Conservation (phyloP, 306 rosid genomes). For the Corylus americana region DNA sequence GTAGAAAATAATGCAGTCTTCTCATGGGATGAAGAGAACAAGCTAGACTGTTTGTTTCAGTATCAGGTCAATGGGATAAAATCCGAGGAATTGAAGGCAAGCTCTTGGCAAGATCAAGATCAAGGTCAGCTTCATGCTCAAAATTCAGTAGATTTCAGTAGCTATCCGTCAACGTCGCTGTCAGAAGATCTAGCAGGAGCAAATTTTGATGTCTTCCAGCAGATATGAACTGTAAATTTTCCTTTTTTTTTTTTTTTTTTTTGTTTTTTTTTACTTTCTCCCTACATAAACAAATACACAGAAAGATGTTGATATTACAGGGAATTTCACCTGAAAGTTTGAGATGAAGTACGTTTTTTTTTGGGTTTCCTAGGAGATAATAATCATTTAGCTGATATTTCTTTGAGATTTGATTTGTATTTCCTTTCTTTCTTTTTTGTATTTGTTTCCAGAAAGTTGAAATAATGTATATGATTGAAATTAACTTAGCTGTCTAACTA, state of each 20-base stretch:
- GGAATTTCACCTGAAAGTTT: constrained; percentile 53
- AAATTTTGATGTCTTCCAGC: constrained; percentile 81
- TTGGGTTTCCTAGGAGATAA: constrained; percentile 8
- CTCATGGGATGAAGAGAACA: constrained; percentile 68
- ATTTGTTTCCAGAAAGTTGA: constrained; percentile 55
- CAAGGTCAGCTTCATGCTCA: constrained; percentile 47
- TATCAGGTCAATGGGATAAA: constrained; percentile 55
- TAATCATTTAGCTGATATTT: constrained; percentile 10
- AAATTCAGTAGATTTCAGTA: constrained; percentile 62
- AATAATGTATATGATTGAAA: constrained; percentile 33
- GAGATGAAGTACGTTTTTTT: constrained; percentile 30
- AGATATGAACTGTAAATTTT: constrained; percentile 60
- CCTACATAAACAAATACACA: constrained; percentile 36
- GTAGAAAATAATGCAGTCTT: constrained; percentile 62
- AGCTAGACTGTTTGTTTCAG: constrained; percentile 59
- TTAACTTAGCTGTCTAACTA: constrained; percentile 27
- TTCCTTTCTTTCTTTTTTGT: constrained; percentile 36
- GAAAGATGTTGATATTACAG: constrained; percentile 74
- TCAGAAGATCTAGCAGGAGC: constrained; percentile 72
- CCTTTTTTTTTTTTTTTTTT: constrained; percentile 13
- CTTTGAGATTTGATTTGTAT: constrained; percentile 10
- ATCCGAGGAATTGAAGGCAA: constrained; percentile 63
- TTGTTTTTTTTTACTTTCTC: constrained; percentile 18
- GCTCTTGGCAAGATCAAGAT: constrained; percentile 60
- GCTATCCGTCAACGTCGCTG: constrained; percentile 79